Evolutionary conservation across 2,329 filamentous ascomycete species (phyloP).

Genomic region (Sphaerostilbella broomeana): DNA sequence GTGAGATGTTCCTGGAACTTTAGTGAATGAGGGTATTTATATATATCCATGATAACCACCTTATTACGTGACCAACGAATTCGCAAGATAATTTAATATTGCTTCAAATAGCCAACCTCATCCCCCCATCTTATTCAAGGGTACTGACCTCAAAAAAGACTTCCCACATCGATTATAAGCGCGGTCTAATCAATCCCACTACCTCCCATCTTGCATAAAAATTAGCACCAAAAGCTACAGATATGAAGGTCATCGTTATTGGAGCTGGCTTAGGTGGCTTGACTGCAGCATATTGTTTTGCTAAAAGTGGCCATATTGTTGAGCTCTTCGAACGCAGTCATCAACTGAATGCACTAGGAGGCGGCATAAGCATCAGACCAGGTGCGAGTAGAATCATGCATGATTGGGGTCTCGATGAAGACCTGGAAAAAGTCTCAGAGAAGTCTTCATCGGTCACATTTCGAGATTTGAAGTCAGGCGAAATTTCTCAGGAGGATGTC

Average conservation of each 20-base stretch:
- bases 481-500: slow-evolving; percentile 11
- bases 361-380: slow-evolving; percentile 17
- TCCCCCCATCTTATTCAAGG: too few relatives aligned
- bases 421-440: slow-evolving; percentile 9
- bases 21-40: too few relatives aligned
- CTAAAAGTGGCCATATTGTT: slow-evolving; percentile 14
- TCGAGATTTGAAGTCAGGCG: slow-evolving; percentile 15
- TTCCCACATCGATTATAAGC: too few relatives aligned
- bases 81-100: too few relatives aligned
- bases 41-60: too few relatives aligned
- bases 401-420: slow-evolving; percentile 14
- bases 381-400: slow-evolving; percentile 16
- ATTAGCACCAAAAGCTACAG: not conserved
- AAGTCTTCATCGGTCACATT: slow-evolving; percentile 12
- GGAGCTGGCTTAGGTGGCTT: slow-evolving; percentile 19
- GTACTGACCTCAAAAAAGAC: too few relatives aligned
- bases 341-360: slow-evolving; percentile 13
- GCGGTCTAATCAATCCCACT: too few relatives aligned
- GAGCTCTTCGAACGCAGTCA: slow-evolving; percentile 17
- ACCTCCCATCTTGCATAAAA: slow-evolving; percentile 35
- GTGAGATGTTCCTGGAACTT: too few relatives aligned
- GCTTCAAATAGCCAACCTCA: too few relatives aligned
- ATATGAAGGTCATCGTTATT: slow-evolving; percentile 18
- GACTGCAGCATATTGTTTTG: slow-evolving; percentile 16
- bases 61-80: too few relatives aligned